Conservation (phyloP, 352 stramenopile genomes). For the Pythium chondricola region DNA sequence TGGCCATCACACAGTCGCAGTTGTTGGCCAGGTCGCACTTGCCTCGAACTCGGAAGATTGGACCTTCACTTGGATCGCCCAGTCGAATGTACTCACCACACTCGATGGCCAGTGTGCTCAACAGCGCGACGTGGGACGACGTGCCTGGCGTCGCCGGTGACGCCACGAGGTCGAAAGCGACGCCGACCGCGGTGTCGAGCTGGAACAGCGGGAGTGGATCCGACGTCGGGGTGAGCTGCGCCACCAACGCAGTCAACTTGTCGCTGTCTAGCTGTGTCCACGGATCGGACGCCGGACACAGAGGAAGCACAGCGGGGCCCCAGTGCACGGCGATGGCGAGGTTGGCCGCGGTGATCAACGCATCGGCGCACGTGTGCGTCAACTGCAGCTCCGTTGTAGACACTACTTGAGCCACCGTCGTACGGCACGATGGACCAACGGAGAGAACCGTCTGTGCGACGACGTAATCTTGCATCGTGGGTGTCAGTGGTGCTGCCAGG, state of each 20-base stretch:
- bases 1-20: slow-evolving; percentile 35
- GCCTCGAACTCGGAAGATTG: slow-evolving; percentile 55
- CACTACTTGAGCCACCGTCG: slow-evolving; percentile 13
- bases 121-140: slow-evolving; percentile 28
- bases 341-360: slow-evolving; percentile 12
- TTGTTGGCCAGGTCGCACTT: slow-evolving; percentile 37
- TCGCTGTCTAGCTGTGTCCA: slow-evolving; percentile 37
- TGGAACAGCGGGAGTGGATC: slow-evolving; percentile 52
- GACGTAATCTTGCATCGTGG: slow-evolving; percentile 21
- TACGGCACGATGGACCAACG: slow-evolving; percentile 33
- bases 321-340: slow-evolving; percentile 48
- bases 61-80: slow-evolving; percentile 27
- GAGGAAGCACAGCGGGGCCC: slow-evolving; percentile 56
- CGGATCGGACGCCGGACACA: slow-evolving; percentile 42
- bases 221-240: slow-evolving; percentile 23
- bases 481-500: slow-evolving; percentile 27
- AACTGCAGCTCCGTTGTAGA: slow-evolving; percentile 25
- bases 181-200: slow-evolving; percentile 41
- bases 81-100: slow-evolving; percentile 71
- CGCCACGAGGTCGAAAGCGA: slow-evolving; percentile 32
- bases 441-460: slow-evolving; percentile 32
- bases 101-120: slow-evolving; percentile 27
- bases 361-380: slow-evolving; percentile 20
- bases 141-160: slow-evolving; percentile 2
- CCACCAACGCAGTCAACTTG: slow-evolving; percentile 21